Percentiles rank a stretch among this genome's conserved stretches.
Evolutionary conservation across 2,329 filamentous ascomycete genomes (phyloP).

Genomic region (Seiridium cupressi): DNA sequence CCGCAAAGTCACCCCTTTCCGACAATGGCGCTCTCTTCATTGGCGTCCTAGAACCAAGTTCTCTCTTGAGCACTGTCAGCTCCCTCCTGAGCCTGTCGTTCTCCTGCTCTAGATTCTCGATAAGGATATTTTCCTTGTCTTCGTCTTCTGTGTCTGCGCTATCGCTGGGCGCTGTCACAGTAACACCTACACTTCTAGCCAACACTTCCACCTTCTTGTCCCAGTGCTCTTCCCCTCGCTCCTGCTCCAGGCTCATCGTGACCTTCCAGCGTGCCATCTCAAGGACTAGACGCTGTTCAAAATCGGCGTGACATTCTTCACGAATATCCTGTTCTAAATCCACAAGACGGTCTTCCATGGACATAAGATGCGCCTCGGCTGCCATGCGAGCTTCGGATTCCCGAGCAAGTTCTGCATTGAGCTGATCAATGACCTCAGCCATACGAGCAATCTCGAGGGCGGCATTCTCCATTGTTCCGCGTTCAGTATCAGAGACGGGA

Average conservation of each 20-base stretch:
- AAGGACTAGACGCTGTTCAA: constrained; percentile 72
- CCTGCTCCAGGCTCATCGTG: constrained; percentile 74
- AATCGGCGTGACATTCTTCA: constrained; percentile 85
- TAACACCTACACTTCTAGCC: constrained; percentile 52
- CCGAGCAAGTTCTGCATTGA: constrained; percentile 66
- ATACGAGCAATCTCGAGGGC: constrained; percentile 80
- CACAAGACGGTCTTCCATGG: constrained; percentile 63
- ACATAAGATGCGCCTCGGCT: constrained; percentile 70
- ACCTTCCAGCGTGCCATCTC: constrained; percentile 82
- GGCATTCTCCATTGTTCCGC: constrained; percentile 78
- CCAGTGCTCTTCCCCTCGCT: constrained; percentile 78
- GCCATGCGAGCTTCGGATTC: constrained; percentile 70
- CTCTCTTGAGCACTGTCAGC: constrained; percentile 63
- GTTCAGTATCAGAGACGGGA: constrained; percentile 46
- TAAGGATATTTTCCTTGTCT: constrained; percentile 60
- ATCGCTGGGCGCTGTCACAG: constrained; percentile 33
- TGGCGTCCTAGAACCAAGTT: constrained; percentile 62
- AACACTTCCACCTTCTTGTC: constrained; percentile 83
- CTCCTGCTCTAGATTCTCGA: constrained; percentile 67
- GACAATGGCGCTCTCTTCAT: constrained; percentile 55
- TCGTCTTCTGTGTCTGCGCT: constrained; percentile 45
- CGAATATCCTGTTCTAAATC: constrained; percentile 80
- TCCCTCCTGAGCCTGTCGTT: constrained; percentile 68
- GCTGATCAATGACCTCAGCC: constrained; percentile 71
- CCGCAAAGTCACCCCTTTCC: constrained; percentile 48